Percentiles rank a stretch among this genome's conserved stretches.
These are phyloP conservation scores for Boletus tomentosulus DNA, from an alignment of 768 basidiomycete genomes.

Conservation along the genomic window DNA sequence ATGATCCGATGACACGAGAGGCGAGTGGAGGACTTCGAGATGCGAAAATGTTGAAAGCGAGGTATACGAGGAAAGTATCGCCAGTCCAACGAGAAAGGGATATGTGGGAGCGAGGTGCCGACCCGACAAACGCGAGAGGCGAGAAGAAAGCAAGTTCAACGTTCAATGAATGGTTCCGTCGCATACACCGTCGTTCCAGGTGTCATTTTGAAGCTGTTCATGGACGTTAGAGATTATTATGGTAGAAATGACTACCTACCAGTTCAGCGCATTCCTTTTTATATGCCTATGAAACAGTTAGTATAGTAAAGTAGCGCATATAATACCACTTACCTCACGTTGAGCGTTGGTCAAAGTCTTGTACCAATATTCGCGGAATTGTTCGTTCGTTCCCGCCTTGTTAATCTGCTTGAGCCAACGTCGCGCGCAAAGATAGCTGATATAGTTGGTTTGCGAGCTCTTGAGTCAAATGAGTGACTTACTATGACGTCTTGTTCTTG, in stretches of 20 bases:
- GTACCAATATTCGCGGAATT: background rate
- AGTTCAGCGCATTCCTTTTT: background rate
- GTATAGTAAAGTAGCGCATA: background rate
- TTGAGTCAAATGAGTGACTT: background rate
- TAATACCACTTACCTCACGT: background rate
- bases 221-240: too few species aligned
- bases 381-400: background rate
- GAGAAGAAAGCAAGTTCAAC: too few species aligned
- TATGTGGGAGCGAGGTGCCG: background rate
- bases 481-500: background rate
- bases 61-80: too few species aligned
- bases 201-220: background rate
- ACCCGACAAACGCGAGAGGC: too few species aligned
- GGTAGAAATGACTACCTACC: background rate
- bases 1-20: too few species aligned
- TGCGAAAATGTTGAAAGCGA: too few species aligned
- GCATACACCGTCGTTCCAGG: background rate
- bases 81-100: background rate
- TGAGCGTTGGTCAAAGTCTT: background rate
- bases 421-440: background rate
- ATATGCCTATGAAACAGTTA: background rate
- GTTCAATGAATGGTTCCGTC: background rate
- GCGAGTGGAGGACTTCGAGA: too few species aligned
- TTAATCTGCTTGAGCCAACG: background rate
- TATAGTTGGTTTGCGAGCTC: background rate